Evolutionary conservation across 768 basidiomycete species (phyloP), one percentile per base, ranked within the genome.

Genomic region (Termitomyces sp.): DNA sequence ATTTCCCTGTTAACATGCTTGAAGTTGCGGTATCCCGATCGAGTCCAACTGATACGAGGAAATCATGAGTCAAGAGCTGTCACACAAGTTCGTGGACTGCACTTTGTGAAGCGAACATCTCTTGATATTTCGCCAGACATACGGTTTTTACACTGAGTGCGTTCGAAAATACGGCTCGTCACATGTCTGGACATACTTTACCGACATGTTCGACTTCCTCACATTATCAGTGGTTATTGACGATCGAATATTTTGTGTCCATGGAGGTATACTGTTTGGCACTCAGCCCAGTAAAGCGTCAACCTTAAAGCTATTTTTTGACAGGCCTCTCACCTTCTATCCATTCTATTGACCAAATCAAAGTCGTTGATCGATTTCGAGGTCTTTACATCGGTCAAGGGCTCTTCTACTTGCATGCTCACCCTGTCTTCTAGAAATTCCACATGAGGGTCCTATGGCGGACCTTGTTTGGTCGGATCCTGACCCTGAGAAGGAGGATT

Each of bases 391-490:
- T 54, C 46, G 55, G 53, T 36, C 49, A 47, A 62, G 38, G 60
- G 55, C 61, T 63, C 47, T 64, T 56, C 33, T 62, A 58, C 61
- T 54, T 60, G 54, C 53, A 35, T 57, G 65, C 69, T 55, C 55
- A 62, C 30, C 38, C 66, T 66, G 63, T 65, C 66, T 57, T 58
- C 48, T 57, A 94, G 97, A 99, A 78, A 98, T 99, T 58, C 97
- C 97, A 44, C 97, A 98, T 66, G 97, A 99, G 72, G 97, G 97
- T 3, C 96, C 97, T 28, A 98, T 99, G 94, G 96, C 96, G 13
- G 97, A 99, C 80, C 82, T 99, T 30, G 97, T 99, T 2, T 99
- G 97, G 97, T 98, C 95, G 46, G 97, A 99, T 81, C 97, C 97
- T 36, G 97, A 99, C 74, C 86, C 93, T 38, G 97, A 99, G 72